Evolutionary conservation across 176 grass and related monocot genomes (phyloP), one percentile per base, ranked within the genome.

Genomic region (Alopecurus myosuroides): DNA sequence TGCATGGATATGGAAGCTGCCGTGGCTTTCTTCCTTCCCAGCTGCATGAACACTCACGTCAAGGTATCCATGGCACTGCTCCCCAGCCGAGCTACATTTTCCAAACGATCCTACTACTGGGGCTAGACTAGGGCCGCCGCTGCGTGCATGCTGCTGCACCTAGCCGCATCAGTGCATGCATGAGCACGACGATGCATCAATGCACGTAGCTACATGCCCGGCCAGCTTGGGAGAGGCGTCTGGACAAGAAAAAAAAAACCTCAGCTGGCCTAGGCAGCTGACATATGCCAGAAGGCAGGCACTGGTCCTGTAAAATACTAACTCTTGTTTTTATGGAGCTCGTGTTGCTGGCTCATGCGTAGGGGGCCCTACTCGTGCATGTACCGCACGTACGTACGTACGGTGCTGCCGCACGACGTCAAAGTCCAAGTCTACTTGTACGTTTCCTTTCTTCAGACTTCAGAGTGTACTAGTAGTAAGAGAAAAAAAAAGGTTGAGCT

Each of bases 31-130:
- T 74, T 45, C 44, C 35, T 22, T 70, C 36, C 70, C 3, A 2
- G 37, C 70, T 74, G 42, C 70, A 74, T 15, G 70, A 74, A 26
- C 42, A 45, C 42, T 74, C 70, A 23, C 37, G 67, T 74, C 70
- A 48, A 30, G 42, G 9, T 6, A 22, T 39, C 4, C 18, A 23
- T 40, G 66, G 19, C 65, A 11, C 68, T 71, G 68, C 68, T 71
- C 69, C 69, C 41, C 44, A n/a, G 37, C 66, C 66, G 66, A 70
- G 36, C 66, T 74, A 74, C 42, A 74, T 74, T 74, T 42, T 46
- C 42, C 70, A 4, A 67, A 17, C 44, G 25, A 74, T 74, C 70
- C 41, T 74, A 44, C 36, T n/a, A 42, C 40, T 1, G 11, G 68
- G 67, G 11, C 20, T 22, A 68, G n/a, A 14, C 36, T 44, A 44